Conservation (phyloP, 768 basidiomycete genomes). For the Daedaleopsis sinensis region DNA sequence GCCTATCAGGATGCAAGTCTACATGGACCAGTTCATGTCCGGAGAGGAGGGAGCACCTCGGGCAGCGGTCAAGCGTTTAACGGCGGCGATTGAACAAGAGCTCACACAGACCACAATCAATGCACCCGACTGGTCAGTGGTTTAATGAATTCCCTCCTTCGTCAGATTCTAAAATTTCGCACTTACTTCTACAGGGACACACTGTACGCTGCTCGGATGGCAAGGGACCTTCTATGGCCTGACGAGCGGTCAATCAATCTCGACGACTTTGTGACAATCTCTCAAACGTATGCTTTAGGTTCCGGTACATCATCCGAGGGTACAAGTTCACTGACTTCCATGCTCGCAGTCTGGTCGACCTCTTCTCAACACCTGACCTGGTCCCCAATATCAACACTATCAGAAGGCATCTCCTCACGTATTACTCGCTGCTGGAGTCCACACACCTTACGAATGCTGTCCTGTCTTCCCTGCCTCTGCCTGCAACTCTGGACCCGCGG, state of each 20-base stretch:
- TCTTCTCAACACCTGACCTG: conserved; percentile 73
- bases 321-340: conserved; percentile 9
- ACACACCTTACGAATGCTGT: conserved; percentile 85
- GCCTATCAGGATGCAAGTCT: conserved; percentile 77
- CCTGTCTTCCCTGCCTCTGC: conserved; percentile 82
- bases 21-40: conserved; percentile 77
- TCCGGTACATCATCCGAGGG: conserved; percentile 11
- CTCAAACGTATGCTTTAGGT: conserved; percentile 77
- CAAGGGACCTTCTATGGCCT: conserved; percentile 91
- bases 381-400: conserved; percentile 61
- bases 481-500: conserved; percentile 79
- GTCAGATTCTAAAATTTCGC: not conserved
- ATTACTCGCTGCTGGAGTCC: conserved; percentile 84
- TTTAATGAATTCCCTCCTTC: not conserved
- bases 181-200: conserved; percentile 68
- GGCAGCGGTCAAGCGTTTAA: conserved; percentile 85
- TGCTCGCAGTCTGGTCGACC: conserved; percentile 75
- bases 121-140: conserved; percentile 86
- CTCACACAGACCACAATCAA: conserved; percentile 84
- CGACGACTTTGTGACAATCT: conserved; percentile 79
- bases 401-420: conserved; percentile 76
- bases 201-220: conserved; percentile 88
- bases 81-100: conserved; percentile 69
- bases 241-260: conserved; percentile 75
- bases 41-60: conserved; percentile 67